Conservation (phyloP, 805 yeast genomes). For the Kuraishia ogatae region DNA sequence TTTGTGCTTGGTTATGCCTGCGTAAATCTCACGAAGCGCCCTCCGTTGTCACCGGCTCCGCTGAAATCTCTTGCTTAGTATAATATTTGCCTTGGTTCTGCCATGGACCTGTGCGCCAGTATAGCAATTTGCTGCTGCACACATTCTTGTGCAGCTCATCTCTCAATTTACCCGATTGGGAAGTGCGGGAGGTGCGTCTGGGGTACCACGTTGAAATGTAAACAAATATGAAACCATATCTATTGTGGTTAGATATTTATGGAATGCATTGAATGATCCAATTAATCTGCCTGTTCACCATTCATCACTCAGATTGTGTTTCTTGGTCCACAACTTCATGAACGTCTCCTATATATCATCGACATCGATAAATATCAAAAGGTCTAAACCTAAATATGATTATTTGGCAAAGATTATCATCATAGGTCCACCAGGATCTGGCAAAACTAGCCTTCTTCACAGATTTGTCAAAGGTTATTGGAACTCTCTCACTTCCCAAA, state of each 20-base stretch:
- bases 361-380: slow-evolving; percentile 9
- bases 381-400: slow-evolving; percentile 19
- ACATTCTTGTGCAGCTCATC: background rate
- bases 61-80: too few species aligned
- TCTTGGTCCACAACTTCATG: too few species aligned
- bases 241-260: background rate
- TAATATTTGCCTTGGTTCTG: too few species aligned
- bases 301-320: too few species aligned
- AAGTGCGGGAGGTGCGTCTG: background rate
- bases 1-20: too few species aligned
- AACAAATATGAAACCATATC: background rate
- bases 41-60: too few species aligned
- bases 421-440: slow-evolving; percentile 34
- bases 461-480: slow-evolving; percentile 22
- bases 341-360: slow-evolving; percentile 4
- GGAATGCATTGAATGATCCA: too few species aligned
- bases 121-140: slow-evolving; percentile 15
- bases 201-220: background rate
- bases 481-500: slow-evolving; percentile 21
- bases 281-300: too few species aligned
- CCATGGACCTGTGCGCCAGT: slow-evolving; percentile 8
- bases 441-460: slow-evolving; percentile 33
- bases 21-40: too few species aligned
- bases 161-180: slow-evolving; percentile 6
- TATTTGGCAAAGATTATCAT: slow-evolving; percentile 30